phyloP scores from a whole-genome alignment of 1,284 basidiomycete genomes.

The Malassezia brasiliensis region DNA sequence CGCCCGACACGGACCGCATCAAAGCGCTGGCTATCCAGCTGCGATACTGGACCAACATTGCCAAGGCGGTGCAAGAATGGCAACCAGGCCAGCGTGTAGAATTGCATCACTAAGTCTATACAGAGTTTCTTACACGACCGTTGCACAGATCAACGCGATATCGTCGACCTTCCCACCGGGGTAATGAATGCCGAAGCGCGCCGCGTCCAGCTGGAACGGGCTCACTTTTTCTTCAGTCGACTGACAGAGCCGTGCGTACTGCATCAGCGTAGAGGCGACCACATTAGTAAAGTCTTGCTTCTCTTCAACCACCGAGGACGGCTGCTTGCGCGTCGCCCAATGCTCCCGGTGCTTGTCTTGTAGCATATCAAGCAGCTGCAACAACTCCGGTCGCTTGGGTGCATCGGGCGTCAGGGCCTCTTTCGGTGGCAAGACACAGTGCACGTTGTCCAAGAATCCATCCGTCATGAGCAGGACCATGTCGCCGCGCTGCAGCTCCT shows the following conservation, averaged over 20 bases:
- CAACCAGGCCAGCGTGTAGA: slow-evolving; percentile 36
- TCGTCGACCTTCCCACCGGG: slow-evolving; percentile 51
- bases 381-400: slow-evolving; percentile 29
- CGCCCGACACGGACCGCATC: slow-evolving; percentile 25
- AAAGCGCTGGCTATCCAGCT: slow-evolving; percentile 29
- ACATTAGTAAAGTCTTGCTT: slow-evolving; percentile 35
- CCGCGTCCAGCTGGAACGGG: slow-evolving; percentile 49
- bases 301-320: slow-evolving; percentile 19
- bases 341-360: slow-evolving; percentile 36
- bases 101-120: slow-evolving; percentile 2
- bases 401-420: slow-evolving; percentile 17
- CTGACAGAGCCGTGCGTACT: slow-evolving; percentile 30
- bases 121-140: slow-evolving; percentile 8
- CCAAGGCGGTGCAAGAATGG: slow-evolving; percentile 42
- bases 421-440: slow-evolving; percentile 54
- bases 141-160: slow-evolving; percentile 52
- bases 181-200: slow-evolving; percentile 44
- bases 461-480: slow-evolving; percentile 59
- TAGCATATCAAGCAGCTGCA: slow-evolving; percentile 38
- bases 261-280: slow-evolving; percentile 27
- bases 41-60: slow-evolving; percentile 46
- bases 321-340: slow-evolving; percentile 18
- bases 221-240: slow-evolving; percentile 59
- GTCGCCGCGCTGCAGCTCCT: slow-evolving; percentile 32
- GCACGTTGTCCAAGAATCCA: slow-evolving; percentile 76